Base-by-base conservation (phyloP, 768 basidiomycete species). In the Termitomyces bulborhizus region DNA sequence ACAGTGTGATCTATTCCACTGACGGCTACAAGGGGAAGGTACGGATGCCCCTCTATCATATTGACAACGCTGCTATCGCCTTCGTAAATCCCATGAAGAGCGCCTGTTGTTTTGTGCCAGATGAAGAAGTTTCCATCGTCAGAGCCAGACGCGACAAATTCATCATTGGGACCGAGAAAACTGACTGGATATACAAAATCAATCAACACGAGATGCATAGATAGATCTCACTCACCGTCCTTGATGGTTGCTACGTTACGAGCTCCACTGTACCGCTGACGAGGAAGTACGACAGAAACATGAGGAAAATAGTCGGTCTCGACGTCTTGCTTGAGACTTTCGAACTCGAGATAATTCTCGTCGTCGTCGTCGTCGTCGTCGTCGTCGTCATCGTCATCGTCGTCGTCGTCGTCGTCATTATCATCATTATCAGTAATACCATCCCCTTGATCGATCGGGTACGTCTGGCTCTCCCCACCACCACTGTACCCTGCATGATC, bases 81-180 rank as follows among this genome's bases (percentile, higher is more conserved):
- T 73, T 94, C 90, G 60, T 90, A 84, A 44, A 96, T 83, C 13
- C 87, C 89, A 52, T 83, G 80, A 9, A 94, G 68, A 12, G 68
- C 68, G 0, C 83, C 85, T 15, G 78, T 78, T 16, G 70, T 67
- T 64, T 94, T 94, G 57, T 81, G 74, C 93, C 93, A 96, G 13
- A 94, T 74, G 66, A 96, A 96, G 68, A 88, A 85, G 65, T 90
- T 85, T 1, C 89, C 89, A 59, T 93, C 91, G 63, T 96, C 93
- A 4, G 88, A 91, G 6, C 93, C 93, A 24, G 90, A 92, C 12
- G 81, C 76, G 21, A 95, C 80, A 55, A 78, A 89, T 68, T 94
- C 88, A 51, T 92, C 87, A 42, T 70, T 69, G 6, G 86, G 84
- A 0, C 93, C 93, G 39, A 94, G 70, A 66, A 91, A 94, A 66